A percentile compares a stretch with the other conserved stretches of the same genome.
Conservation (phyloP, 257 asterid genomes). For the Striga asiatica region DNA sequence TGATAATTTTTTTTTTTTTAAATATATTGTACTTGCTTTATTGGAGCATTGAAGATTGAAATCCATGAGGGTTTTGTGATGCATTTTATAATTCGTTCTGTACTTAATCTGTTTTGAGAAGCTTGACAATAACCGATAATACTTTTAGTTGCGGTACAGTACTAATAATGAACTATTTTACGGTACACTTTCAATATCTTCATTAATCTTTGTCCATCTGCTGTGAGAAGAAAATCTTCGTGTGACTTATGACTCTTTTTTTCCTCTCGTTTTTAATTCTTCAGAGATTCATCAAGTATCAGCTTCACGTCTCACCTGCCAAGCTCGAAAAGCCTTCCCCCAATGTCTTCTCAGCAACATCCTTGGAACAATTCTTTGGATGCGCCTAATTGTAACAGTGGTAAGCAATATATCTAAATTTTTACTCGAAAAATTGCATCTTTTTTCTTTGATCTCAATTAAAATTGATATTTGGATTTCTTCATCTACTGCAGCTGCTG, state of each 20-base stretch:
- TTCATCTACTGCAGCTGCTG: conserved; percentile 13
- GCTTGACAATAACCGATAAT: background rate
- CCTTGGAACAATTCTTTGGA: conserved; percentile 83
- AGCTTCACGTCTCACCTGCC: conserved; percentile 59
- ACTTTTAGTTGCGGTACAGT: background rate
- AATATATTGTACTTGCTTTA: background rate
- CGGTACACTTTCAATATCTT: background rate
- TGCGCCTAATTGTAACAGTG: conserved; percentile 26
- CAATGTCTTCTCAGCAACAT: conserved; percentile 48
- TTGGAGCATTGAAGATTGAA: background rate
- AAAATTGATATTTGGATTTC: conserved; percentile 2
- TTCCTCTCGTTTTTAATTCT: background rate
- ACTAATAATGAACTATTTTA: background rate
- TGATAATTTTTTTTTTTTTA: background rate
- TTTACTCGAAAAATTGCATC: background rate
- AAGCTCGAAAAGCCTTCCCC: conserved; percentile 48
- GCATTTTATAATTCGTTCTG: too few relatives aligned
- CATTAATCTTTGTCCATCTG: too few relatives aligned
- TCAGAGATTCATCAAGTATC: conserved; percentile 93
- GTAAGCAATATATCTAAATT: conserved; percentile 10
- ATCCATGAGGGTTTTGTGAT: background rate
- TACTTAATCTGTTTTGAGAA: background rate
- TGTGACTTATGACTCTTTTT: background rate
- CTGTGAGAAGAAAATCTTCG: background rate
- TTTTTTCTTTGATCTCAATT: background rate